Evolutionary conservation across 106 monocot species (phyloP).

Genomic region (Acanthochlamys bracteata): DNA sequence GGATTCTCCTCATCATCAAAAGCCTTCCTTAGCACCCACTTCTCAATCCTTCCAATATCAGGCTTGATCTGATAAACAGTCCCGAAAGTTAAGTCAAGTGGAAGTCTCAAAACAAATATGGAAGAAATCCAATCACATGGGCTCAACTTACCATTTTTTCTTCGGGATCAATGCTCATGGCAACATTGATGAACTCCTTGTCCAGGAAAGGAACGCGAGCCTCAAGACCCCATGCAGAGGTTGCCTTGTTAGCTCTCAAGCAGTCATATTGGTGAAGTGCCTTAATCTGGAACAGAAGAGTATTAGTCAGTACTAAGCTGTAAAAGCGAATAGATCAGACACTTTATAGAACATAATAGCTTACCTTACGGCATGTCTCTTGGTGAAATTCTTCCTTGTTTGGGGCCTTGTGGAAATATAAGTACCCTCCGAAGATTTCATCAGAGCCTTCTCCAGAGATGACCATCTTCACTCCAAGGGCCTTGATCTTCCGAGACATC

Average conservation of each 20-base stretch:
- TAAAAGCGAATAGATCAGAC: background rate
- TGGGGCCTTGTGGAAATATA: slow-evolving; percentile 68
- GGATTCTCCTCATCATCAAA: slow-evolving; percentile 59
- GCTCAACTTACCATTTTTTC: slow-evolving; percentile 34
- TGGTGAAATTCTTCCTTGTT: slow-evolving; percentile 60
- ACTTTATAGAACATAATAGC: background rate
- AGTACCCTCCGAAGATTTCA: slow-evolving; percentile 67
- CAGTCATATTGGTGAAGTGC: slow-evolving; percentile 66
- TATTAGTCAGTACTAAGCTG: background rate
- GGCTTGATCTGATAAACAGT: slow-evolving; percentile 33
- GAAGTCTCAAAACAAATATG: background rate
- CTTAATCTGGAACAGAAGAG: slow-evolving; percentile 32
- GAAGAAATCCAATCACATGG: background rate
- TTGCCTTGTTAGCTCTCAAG: slow-evolving; percentile 52
- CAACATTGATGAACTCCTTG: slow-evolving; percentile 48
- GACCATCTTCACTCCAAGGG: slow-evolving; percentile 65
- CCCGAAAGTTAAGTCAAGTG: background rate
- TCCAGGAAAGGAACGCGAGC: slow-evolving; percentile 59
- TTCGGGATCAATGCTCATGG: slow-evolving; percentile 68
- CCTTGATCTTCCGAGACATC: slow-evolving; percentile 58
- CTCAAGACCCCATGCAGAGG: slow-evolving; percentile 60
- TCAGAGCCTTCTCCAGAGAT: slow-evolving; percentile 65
- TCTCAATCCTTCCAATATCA: slow-evolving; percentile 46
- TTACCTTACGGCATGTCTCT: slow-evolving; percentile 51
- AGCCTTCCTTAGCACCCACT: slow-evolving; percentile 56